Conservation (phyloP, 2,329 filamentous ascomycete species). For the Torrubiellomyces zombiae region DNA sequence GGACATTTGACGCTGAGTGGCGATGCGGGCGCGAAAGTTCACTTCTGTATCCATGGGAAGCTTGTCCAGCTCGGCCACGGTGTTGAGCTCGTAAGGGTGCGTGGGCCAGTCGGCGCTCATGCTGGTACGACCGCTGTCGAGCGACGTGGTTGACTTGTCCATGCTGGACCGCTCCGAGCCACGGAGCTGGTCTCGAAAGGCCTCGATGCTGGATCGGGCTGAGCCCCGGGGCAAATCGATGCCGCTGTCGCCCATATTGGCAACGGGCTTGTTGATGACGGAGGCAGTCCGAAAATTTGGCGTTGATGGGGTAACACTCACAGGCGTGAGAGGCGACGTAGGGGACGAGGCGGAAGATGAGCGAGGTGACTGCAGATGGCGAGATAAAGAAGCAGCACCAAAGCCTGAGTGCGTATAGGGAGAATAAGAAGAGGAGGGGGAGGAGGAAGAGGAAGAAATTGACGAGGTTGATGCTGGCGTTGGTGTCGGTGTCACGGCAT, state of each 20-base stretch:
- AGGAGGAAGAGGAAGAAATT: constrained; percentile 1
- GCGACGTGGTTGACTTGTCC: constrained; percentile 12
- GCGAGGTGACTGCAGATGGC: too few species aligned
- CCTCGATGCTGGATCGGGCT: constrained; percentile 13
- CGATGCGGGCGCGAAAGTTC: constrained; percentile 23
- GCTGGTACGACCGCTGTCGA: constrained; percentile 20
- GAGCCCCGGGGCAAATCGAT: constrained; percentile 14
- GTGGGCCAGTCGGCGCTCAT: constrained; percentile 21
- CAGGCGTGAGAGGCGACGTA: not conserved
- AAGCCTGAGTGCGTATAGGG: constrained; percentile 3
- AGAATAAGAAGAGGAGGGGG: constrained; percentile 1
- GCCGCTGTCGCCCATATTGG: constrained; percentile 16
- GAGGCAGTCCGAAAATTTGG: constrained; percentile 6
- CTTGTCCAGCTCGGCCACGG: constrained; percentile 19
- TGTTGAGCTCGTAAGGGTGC: constrained; percentile 22
- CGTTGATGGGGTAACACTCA: not conserved
- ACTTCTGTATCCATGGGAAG: constrained; percentile 22
- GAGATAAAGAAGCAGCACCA: too few species aligned
- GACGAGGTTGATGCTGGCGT: constrained; percentile 4
- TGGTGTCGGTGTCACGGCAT: too few species aligned
- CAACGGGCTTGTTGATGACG: constrained; percentile 7
- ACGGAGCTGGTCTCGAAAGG: constrained; percentile 8
- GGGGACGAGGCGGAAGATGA: constrained; percentile 6
- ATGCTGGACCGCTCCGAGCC: constrained; percentile 10
- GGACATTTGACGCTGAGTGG: constrained; percentile 63